Percentiles rank a stretch among this genome's conserved stretches.
Evolutionary conservation across 345 rosid species (phyloP).

Genomic region (Syzygium oleosum): DNA sequence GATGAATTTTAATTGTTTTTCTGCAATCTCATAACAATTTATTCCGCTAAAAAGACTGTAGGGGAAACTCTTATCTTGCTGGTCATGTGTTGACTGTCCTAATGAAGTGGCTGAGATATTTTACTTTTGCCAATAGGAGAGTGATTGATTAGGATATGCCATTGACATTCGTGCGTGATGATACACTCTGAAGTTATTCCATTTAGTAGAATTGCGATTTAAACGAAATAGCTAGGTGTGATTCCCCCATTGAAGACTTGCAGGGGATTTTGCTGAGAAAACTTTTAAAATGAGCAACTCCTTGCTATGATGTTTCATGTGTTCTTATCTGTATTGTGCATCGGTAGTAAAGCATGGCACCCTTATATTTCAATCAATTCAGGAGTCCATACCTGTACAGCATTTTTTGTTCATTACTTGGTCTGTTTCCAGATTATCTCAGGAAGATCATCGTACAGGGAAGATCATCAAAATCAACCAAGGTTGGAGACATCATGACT

Average conservation of each 20-base stretch:
- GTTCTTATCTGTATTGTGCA: background rate
- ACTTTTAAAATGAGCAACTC: background rate
- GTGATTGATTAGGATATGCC: background rate
- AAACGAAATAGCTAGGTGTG: background rate
- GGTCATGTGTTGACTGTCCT: background rate
- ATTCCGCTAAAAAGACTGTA: background rate
- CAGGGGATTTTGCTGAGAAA: background rate
- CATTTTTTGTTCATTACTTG: background rate
- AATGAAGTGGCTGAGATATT: background rate
- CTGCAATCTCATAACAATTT: background rate
- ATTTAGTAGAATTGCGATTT: too few relatives aligned
- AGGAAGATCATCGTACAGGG: slow-evolving; percentile 98
- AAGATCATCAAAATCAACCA: slow-evolving; percentile 95
- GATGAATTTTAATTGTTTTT: background rate
- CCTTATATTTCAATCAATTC: background rate
- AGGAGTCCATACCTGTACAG: background rate
- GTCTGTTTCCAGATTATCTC: slow-evolving; percentile 57
- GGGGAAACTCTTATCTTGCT: background rate
- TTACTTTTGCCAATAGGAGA: background rate
- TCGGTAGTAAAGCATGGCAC: background rate
- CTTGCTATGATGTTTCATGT: background rate
- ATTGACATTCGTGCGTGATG: background rate
- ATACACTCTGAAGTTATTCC: background rate
- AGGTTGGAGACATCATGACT: slow-evolving; percentile 99
- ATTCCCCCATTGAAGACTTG: background rate